A percentile compares a stretch with the other conserved stretches of the same genome.
These are phyloP conservation scores for Blastomyces parvus DNA, from an alignment of 2,329 filamentous ascomycete species.

Conservation along the genomic window DNA sequence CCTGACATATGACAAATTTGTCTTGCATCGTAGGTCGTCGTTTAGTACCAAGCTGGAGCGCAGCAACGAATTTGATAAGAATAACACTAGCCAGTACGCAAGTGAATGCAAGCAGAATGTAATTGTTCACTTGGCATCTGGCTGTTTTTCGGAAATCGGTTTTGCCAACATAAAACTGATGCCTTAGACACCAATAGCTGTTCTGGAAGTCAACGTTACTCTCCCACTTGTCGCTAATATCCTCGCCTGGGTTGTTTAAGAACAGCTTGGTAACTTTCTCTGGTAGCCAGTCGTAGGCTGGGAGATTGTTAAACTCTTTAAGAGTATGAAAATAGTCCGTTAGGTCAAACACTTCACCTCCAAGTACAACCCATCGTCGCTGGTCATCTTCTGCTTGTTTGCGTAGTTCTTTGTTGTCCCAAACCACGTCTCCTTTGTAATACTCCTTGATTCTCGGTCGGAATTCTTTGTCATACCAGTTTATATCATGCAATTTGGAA, in stretches of 20 bases:
- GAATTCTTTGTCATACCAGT: slow-evolving; percentile 73
- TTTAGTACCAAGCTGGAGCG: slow-evolving; percentile 88
- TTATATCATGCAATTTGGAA: slow-evolving; percentile 50
- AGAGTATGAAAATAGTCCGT: slow-evolving; percentile 83
- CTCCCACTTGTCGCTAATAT: slow-evolving; percentile 62
- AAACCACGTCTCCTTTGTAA: slow-evolving; percentile 80
- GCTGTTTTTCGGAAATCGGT: slow-evolving; percentile 72
- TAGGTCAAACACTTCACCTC: slow-evolving; percentile 72
- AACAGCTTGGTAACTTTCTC: slow-evolving; percentile 56
- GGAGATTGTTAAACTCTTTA: slow-evolving; percentile 45
- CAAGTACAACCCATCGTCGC: slow-evolving; percentile 71
- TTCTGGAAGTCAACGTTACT: slow-evolving; percentile 45
- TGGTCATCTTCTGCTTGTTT: slow-evolving; percentile 56
- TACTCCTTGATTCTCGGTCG: slow-evolving; percentile 71
- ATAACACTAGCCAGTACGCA: slow-evolving; percentile 74
- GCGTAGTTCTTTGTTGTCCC: slow-evolving; percentile 50
- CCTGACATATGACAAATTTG: slow-evolving; percentile 97
- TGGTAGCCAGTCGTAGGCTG: slow-evolving; percentile 63
- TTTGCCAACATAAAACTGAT: slow-evolving; percentile 72
- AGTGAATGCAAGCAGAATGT: slow-evolving; percentile 79
- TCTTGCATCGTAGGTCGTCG: slow-evolving; percentile 82
- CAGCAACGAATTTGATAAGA: slow-evolving; percentile 78
- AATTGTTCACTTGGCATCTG: slow-evolving; percentile 80
- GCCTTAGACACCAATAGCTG: slow-evolving; percentile 70
- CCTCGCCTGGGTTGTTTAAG: slow-evolving; percentile 64